phyloP scores from a whole-genome alignment of 495 filamentous ascomycete species.

The Podospora tetraspora region DNA sequence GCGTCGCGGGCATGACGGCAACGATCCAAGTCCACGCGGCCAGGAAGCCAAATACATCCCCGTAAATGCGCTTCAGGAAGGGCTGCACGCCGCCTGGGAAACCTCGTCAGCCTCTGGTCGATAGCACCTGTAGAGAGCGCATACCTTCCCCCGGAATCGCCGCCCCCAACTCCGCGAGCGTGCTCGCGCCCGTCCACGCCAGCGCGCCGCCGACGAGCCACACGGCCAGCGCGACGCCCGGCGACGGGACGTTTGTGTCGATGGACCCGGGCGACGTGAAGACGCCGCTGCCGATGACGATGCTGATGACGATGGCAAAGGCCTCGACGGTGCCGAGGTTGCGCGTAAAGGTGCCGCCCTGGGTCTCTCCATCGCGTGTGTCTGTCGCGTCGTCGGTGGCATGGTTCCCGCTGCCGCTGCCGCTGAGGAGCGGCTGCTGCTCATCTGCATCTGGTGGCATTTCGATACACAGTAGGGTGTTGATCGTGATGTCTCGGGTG shows the following conservation, averaged over 20 bases:
- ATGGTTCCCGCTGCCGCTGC: neutral
- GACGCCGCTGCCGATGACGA: conserved; percentile 52
- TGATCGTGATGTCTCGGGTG: neutral
- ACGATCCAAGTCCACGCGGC: conserved; percentile 56
- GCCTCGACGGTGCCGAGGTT: conserved; percentile 47
- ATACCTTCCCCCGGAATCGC: conserved; percentile 40
- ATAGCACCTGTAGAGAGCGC: no score
- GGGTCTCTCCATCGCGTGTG: neutral
- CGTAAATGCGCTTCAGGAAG: conserved; percentile 51
- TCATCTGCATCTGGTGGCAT: neutral
- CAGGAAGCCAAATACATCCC: conserved; percentile 50
- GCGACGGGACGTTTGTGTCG: conserved; percentile 52
- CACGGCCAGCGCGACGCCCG: conserved; percentile 45
- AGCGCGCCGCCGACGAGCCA: conserved; percentile 50
- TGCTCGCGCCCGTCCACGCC: conserved; percentile 53
- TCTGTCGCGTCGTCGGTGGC: neutral
- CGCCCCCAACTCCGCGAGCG: conserved; percentile 51
- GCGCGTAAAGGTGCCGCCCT: conserved; percentile 37
- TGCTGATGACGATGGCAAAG: conserved; percentile 51
- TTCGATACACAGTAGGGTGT: neutral
- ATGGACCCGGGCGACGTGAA: conserved; percentile 54
- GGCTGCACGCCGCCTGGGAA: conserved; percentile 48
- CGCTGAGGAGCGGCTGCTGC: neutral
- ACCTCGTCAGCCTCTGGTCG: no score
- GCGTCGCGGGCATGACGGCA: conserved; percentile 51